Conservation (phyloP, 1,139 yeast genomes). For the Sugiyamaella pinicola region DNA sequence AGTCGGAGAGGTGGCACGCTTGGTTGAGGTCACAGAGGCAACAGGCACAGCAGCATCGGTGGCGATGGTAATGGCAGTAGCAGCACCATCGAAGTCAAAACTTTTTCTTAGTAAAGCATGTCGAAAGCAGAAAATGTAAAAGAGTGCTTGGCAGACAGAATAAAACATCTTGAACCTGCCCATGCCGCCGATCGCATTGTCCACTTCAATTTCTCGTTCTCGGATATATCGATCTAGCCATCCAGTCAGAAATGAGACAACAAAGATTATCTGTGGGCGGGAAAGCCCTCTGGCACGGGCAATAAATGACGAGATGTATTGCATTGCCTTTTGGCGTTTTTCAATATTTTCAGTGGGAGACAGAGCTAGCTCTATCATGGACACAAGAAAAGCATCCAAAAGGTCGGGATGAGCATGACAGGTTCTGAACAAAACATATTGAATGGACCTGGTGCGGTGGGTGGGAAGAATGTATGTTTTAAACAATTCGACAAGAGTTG, state of each 20-base stretch:
- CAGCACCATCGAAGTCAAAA: conserved; percentile 30
- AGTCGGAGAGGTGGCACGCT: conserved; percentile 18
- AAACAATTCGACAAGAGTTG: conserved; percentile 74
- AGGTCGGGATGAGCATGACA: conserved; percentile 82
- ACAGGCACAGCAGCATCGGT: not conserved
- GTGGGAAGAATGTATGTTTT: conserved; percentile 85
- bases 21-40: conserved; percentile 22
- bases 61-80: conserved; percentile 28
- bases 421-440: conserved; percentile 77
- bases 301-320: conserved; percentile 85
- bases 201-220: conserved; percentile 80
- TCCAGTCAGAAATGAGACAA: conserved; percentile 73
- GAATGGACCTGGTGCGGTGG: conserved; percentile 87
- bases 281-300: conserved; percentile 82
- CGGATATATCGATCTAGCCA: conserved; percentile 82
- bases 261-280: conserved; percentile 72
- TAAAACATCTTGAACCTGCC: conserved; percentile 78
- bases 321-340: conserved; percentile 83
- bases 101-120: conserved; percentile 58
- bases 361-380: conserved; percentile 81
- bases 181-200: conserved; percentile 48
- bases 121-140: conserved; percentile 90
- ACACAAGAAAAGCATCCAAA: conserved; percentile 81
- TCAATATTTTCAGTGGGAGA: conserved; percentile 66
- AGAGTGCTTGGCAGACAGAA: conserved; percentile 88